Percentiles rank a stretch among this genome's conserved stretches.
Conservation (phyloP, 305 asterid species). For the Euphrasia arctica region DNA sequence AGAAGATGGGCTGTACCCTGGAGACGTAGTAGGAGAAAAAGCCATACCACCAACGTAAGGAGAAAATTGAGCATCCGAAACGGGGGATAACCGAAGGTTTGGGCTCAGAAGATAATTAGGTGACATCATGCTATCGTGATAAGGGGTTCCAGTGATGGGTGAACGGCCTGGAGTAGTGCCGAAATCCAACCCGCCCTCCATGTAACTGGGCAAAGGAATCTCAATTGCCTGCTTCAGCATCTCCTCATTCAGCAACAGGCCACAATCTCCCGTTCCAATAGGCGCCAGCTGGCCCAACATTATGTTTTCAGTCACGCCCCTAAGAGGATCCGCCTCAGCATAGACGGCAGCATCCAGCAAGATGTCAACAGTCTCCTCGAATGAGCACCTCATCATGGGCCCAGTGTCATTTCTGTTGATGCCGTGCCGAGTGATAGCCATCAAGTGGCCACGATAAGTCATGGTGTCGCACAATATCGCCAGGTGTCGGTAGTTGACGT, state of each 20-base stretch:
- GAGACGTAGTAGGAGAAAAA: slow-evolving; percentile 78
- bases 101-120: slow-evolving; percentile 79
- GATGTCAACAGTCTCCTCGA: slow-evolving; percentile 98
- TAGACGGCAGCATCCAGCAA: slow-evolving; percentile 97
- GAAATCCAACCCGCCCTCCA: slow-evolving; percentile 81
- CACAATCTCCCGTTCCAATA: slow-evolving; percentile 93
- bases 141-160: slow-evolving; percentile 68
- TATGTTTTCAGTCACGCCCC: slow-evolving; percentile 92
- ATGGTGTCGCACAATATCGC: slow-evolving; percentile 96
- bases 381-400: slow-evolving; percentile 98
- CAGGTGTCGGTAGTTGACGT: slow-evolving; percentile 90
- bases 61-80: slow-evolving; percentile 79
- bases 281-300: slow-evolving; percentile 99
- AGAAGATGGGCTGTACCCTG: slow-evolving; percentile 70
- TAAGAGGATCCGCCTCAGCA: slow-evolving; percentile 80
- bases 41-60: slow-evolving; percentile 82
- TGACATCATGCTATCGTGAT: slow-evolving; percentile 90
- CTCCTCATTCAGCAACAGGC: slow-evolving; percentile 78
- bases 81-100: slow-evolving; percentile 66
- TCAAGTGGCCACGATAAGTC: slow-evolving; percentile 98
- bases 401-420: slow-evolving; percentile 95
- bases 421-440: slow-evolving; percentile 99
- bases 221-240: slow-evolving; percentile 91
- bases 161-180: slow-evolving; percentile 96
- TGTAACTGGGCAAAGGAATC: slow-evolving; percentile 84